phyloP scores from a whole-genome alignment of 768 basidiomycete genomes.

The Pisolithus orientalis region DNA sequence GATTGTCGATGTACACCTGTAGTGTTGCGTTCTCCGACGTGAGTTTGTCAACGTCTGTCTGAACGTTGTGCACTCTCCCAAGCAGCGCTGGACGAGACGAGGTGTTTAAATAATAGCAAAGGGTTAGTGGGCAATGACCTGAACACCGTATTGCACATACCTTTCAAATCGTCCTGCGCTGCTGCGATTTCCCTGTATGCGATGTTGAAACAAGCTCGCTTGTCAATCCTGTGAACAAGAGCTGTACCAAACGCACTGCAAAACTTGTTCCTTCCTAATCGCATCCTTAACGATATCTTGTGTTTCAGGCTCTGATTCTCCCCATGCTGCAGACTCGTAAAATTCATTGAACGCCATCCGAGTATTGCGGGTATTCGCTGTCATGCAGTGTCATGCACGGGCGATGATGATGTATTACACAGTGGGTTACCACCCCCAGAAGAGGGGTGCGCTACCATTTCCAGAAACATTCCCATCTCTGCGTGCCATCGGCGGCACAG shows the following conservation, averaged over 20 bases:
- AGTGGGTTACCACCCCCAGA: too few species aligned
- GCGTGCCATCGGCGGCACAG: too few species aligned
- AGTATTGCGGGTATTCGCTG: too few species aligned
- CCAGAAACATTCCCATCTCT: too few species aligned
- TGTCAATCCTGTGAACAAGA: neutral
- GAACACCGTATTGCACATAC: conserved; percentile 34
- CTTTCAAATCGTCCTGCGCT: conserved; percentile 70
- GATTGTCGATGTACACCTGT: conserved; percentile 86
- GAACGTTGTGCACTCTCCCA: conserved; percentile 58
- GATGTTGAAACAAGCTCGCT: conserved; percentile 1
- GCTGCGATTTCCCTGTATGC: conserved; percentile 61
- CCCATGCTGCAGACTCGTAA: conserved; percentile 46
- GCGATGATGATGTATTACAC: too few species aligned
- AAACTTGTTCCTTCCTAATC: conserved; percentile 66
- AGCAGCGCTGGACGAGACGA: conserved; percentile 46
- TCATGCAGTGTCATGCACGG: too few species aligned
- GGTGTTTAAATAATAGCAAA: neutral
- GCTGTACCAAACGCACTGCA: conserved; percentile 51
- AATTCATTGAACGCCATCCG: conserved; percentile 42
- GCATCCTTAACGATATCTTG: conserved; percentile 72
- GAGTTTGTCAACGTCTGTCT: conserved; percentile 77
- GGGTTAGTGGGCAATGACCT: neutral
- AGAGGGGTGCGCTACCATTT: too few species aligned
- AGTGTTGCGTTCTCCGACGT: conserved; percentile 73
- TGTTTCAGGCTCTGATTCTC: conserved; percentile 33